These are phyloP conservation scores for Rhodomyrtus tomentosa DNA, from an alignment of 345 rosid genomes.

Conservation along the genomic window DNA sequence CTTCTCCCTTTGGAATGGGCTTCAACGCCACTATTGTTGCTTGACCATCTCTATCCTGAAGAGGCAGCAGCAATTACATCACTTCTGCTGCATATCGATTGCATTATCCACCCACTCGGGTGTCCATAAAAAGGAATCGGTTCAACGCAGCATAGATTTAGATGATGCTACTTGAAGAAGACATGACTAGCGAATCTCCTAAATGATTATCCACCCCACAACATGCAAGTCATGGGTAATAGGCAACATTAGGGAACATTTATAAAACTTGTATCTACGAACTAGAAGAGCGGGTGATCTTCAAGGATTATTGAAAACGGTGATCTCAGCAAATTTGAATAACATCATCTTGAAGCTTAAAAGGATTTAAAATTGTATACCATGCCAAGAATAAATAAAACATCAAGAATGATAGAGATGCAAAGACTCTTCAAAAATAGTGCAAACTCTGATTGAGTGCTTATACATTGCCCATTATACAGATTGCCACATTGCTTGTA, in stretches of 20 bases:
- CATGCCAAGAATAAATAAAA: background rate
- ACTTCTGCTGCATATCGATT: background rate
- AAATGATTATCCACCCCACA: background rate
- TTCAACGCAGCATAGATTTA: background rate
- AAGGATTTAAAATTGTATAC: background rate
- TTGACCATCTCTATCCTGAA: conserved; percentile 87
- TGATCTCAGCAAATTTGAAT: background rate
- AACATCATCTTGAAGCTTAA: background rate
- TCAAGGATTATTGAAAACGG: background rate
- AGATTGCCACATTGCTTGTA: background rate
- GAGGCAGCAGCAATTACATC: background rate
- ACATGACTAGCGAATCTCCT: background rate
- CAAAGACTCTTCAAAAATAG: background rate
- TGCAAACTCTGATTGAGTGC: background rate
- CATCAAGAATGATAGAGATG: background rate
- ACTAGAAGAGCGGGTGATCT: background rate
- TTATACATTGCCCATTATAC: background rate
- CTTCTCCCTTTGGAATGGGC: conserved; percentile 57
- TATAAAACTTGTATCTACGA: background rate
- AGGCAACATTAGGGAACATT: background rate
- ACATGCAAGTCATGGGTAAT: background rate
- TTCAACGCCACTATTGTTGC: conserved; percentile 58
- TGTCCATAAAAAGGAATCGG: background rate
- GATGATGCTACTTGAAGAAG: background rate
- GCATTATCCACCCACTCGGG: background rate